A percentile compares a stretch with the other conserved stretches of the same genome.
Evolutionary conservation across 805 yeast genomes (phyloP).

Genomic region (Suhomyces sp.): DNA sequence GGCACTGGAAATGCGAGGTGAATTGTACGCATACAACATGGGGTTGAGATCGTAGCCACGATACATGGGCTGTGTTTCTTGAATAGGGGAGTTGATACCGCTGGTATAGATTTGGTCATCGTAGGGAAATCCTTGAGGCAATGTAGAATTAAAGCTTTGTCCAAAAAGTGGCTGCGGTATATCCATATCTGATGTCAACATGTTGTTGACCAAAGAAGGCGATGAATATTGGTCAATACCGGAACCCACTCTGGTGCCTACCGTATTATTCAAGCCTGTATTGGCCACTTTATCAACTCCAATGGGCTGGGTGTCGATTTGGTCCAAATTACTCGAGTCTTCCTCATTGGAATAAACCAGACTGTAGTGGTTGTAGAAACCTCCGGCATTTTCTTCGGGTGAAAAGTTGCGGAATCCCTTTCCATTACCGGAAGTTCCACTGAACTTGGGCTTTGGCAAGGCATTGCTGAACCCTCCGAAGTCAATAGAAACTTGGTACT

Average conservation of each 20-base stretch:
- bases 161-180: background rate
- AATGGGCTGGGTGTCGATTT: constrained; percentile 10
- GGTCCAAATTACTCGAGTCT: constrained; percentile 1
- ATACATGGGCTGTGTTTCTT: constrained; percentile 5
- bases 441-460: constrained; percentile 14
- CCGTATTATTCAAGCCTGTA: background rate
- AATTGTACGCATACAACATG: constrained; percentile 8
- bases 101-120: constrained; percentile 16
- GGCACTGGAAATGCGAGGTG: constrained; percentile 3
- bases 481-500: constrained; percentile 36
- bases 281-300: constrained; percentile 2
- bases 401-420: constrained; percentile 11
- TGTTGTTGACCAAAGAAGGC: background rate
- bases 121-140: constrained; percentile 17
- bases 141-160: background rate
- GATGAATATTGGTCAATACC: background rate
- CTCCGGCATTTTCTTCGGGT: constrained; percentile 8
- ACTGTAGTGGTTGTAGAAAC: constrained; percentile 13
- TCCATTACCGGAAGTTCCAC: background rate
- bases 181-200: background rate
- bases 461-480: constrained; percentile 39
- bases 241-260: background rate
- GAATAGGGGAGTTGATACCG: constrained; percentile 8
- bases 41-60: constrained; percentile 11
- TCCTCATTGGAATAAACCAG: constrained; percentile 17